Evolutionary conservation across 108 stramenopile genomes (phyloP).

Genomic region (Skeletonema potamos): DNA sequence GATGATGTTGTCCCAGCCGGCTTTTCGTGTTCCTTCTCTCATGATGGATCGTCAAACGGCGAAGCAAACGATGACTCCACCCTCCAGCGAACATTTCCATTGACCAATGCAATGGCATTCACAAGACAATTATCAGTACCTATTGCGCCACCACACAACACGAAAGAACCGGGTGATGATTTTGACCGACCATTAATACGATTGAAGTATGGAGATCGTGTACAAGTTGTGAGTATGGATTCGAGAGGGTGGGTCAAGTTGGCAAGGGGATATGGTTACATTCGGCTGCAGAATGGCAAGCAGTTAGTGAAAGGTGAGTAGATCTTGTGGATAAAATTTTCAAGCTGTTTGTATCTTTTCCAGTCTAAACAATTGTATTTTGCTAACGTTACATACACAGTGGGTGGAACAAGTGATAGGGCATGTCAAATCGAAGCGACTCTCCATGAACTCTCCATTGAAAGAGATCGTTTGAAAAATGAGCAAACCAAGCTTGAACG

Average conservation of each 20-base stretch:
- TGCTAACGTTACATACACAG: slow-evolving; percentile 14
- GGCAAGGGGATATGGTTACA: slow-evolving; percentile 77
- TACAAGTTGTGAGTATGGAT: slow-evolving; percentile 74
- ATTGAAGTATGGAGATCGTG: slow-evolving; percentile 72
- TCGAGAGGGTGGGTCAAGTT: slow-evolving; percentile 75
- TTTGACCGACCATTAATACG: slow-evolving; percentile 40
- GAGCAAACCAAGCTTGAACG: slow-evolving; percentile 74
- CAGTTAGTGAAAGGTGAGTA: slow-evolving; percentile 71
- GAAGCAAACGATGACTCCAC: neutral
- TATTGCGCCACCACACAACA: neutral
- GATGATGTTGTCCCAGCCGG: neutral
- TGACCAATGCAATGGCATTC: neutral
- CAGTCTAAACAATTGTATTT: neutral
- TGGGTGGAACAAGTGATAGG: slow-evolving; percentile 68
- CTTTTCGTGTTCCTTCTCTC: neutral
- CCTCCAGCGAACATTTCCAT: neutral
- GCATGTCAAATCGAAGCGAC: slow-evolving; percentile 80
- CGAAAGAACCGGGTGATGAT: neutral
- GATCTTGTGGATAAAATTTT: neutral
- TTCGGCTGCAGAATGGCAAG: slow-evolving; percentile 57
- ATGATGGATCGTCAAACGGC: neutral
- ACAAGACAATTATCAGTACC: slow-evolving; percentile 5
- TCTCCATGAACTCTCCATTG: slow-evolving; percentile 56
- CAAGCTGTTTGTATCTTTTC: neutral
- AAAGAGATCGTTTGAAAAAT: slow-evolving; percentile 56